Evolutionary conservation across 2,329 filamentous ascomycete genomes (phyloP).

Genomic region (Colletotrichum truncatum): DNA sequence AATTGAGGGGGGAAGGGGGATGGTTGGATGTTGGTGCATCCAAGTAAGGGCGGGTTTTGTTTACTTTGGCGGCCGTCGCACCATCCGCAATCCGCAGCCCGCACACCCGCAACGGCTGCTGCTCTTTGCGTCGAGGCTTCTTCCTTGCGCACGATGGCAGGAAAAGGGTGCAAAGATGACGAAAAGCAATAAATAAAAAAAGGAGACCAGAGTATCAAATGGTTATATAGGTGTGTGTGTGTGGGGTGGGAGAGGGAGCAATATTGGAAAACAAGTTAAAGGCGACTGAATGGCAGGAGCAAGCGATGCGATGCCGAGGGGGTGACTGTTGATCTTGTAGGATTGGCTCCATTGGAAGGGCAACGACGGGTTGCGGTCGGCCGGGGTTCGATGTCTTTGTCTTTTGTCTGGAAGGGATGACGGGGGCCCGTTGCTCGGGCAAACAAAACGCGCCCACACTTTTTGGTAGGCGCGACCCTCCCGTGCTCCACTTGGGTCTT

Average conservation of each 20-base stretch:
- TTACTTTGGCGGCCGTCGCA: conserved; percentile 18
- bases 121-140: conserved; percentile 14
- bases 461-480: conserved; percentile 11
- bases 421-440: conserved; percentile 24
- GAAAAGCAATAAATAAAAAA: background rate
- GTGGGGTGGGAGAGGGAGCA: background rate
- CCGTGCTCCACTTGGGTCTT: conserved; percentile 8
- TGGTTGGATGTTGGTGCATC: background rate
- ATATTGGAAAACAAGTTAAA: background rate
- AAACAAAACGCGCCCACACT: conserved; percentile 26
- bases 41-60: conserved; percentile 17
- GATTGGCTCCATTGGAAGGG: conserved; percentile 24
- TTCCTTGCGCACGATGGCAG: conserved; percentile 10
- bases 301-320: conserved; percentile 3
- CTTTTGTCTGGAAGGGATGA: background rate
- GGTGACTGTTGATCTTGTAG: conserved; percentile 22
- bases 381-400: background rate
- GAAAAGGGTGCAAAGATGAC: background rate
- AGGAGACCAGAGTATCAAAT: background rate
- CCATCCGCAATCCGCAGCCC: conserved; percentile 14
- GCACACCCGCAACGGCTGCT: conserved; percentile 7
- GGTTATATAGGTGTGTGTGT: background rate
- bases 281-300: too few species aligned
- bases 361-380: conserved; percentile 13
- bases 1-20: background rate